Percentiles rank a stretch among this genome's conserved stretches.
Conservation (phyloP, 192 early-diverging fungal genomes). For the Geosiphon pyriformis region DNA sequence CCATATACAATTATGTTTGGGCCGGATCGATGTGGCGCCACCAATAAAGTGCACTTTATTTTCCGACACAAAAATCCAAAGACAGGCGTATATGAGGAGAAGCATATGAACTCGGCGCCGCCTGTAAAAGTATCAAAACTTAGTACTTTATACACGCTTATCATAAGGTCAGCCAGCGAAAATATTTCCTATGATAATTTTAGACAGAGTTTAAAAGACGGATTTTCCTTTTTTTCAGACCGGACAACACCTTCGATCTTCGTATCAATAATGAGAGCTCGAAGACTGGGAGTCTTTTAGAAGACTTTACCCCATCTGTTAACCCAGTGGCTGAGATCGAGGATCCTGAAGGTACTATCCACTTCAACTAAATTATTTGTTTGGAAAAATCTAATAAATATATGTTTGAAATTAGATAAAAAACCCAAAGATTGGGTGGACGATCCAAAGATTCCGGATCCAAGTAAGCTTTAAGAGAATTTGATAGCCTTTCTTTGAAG, state of each 20-base stretch:
- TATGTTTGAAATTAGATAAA: constrained; percentile 40
- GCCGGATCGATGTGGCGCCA: constrained; percentile 83
- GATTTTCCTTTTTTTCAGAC: constrained; percentile 30
- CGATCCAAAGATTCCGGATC: constrained; percentile 75
- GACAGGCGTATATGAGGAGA: constrained; percentile 77
- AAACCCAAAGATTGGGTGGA: constrained; percentile 92
- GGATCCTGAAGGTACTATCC: constrained; percentile 51
- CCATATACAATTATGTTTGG: constrained; percentile 91
- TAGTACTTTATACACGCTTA: constrained; percentile 77
- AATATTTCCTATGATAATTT: not conserved
- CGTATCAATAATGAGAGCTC: constrained; percentile 64
- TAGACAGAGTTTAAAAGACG: too few relatives aligned
- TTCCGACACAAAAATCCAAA: constrained; percentile 86
- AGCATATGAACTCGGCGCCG: constrained; percentile 72
- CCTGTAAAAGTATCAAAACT: constrained; percentile 58
- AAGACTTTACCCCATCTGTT: constrained; percentile 76
- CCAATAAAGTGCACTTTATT: constrained; percentile 92
- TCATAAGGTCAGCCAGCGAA: constrained; percentile 44
- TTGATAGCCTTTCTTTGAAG: too few relatives aligned
- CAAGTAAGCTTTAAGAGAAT: constrained; percentile 23
- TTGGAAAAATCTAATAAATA: not conserved
- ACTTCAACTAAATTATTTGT: not conserved
- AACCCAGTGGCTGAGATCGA: constrained; percentile 84
- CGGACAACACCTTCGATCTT: constrained; percentile 77
- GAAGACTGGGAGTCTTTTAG: constrained; percentile 65